A percentile compares a stretch with the other conserved stretches of the same genome.
These are phyloP conservation scores for Neurospora sp. DNA, from an alignment of 2,329 filamentous ascomycete species.

Conservation along the genomic window DNA sequence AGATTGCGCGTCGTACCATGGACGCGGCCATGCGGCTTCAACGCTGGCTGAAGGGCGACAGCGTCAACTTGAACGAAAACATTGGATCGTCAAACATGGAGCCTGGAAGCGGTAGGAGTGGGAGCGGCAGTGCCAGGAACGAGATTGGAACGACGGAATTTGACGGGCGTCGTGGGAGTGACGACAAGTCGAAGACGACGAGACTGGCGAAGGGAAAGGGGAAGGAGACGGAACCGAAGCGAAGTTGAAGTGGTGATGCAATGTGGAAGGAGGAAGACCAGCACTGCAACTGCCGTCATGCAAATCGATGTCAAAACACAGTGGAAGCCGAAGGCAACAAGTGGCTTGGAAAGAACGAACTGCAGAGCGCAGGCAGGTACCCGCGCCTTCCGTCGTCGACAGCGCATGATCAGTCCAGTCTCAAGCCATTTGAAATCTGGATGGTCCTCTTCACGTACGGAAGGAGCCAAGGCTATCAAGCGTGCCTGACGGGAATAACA, in stretches of 20 bases:
- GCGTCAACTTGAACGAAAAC: neutral
- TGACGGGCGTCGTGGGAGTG: neutral
- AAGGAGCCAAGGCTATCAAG: neutral
- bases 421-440: neutral
- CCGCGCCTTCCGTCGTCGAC: neutral
- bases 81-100: neutral
- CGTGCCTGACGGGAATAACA: neutral
- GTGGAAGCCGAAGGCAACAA: neutral
- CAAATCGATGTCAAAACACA: neutral
- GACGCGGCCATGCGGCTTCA: slow-evolving; percentile 29
- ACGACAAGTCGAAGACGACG: neutral
- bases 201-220: neutral
- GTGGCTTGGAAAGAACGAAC: neutral
- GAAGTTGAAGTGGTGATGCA: neutral
- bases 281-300: neutral
- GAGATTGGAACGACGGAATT: neutral
- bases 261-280: neutral
- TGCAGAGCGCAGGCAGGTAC: neutral
- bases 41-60: slow-evolving; percentile 27
- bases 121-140: neutral
- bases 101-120: neutral
- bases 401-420: neutral
- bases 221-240: neutral
- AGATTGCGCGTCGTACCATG: slow-evolving; percentile 29
- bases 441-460: neutral